These are phyloP conservation scores for Tylopilus rubrobrunneus DNA, from an alignment of 768 basidiomycete species.

Conservation along the genomic window DNA sequence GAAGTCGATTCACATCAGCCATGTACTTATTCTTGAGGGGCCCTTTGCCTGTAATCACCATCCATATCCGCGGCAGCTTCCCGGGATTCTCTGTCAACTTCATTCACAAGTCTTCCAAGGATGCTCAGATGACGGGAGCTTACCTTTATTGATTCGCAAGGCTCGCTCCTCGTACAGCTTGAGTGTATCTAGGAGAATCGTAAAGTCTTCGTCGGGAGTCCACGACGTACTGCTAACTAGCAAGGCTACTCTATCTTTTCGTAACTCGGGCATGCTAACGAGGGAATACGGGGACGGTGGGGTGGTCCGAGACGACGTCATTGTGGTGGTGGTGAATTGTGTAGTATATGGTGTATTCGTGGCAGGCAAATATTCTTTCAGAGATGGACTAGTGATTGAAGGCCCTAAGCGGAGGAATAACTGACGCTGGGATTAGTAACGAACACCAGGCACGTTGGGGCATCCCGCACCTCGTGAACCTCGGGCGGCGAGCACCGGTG, in stretches of 20 bases:
- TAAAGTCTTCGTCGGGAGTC: conserved; percentile 97
- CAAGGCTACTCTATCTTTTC: conserved; percentile 77
- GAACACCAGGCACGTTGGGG: neutral
- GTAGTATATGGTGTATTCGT: conserved; percentile 54
- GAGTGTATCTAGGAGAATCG: conserved; percentile 75
- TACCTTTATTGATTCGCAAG: conserved; percentile 24
- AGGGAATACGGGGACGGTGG: conserved; percentile 15
- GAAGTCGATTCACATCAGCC: conserved; percentile 53
- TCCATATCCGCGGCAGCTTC: conserved; percentile 69
- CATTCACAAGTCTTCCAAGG: neutral
- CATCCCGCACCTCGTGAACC: conserved; percentile 64
- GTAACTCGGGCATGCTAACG: conserved; percentile 43
- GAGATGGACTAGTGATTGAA: conserved; percentile 32
- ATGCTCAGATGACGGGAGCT: neutral
- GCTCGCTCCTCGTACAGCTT: conserved; percentile 63
- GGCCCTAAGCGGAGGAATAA: conserved; percentile 48
- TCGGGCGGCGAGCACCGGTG: conserved; percentile 65
- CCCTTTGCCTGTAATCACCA: conserved; percentile 90
- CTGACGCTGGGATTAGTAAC: conserved; percentile 26
- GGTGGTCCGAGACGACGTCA: conserved; percentile 21
- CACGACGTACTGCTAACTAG: conserved; percentile 92
- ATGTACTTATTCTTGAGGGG: conserved; percentile 74
- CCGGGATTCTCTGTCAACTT: conserved; percentile 14
- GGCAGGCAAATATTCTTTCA: conserved; percentile 51
- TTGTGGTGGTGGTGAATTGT: conserved; percentile 49